Evolutionary conservation across 176 grass and related monocot species (phyloP), one percentile per base, ranked within the genome.

Genomic region (Oryza meridionalis): DNA sequence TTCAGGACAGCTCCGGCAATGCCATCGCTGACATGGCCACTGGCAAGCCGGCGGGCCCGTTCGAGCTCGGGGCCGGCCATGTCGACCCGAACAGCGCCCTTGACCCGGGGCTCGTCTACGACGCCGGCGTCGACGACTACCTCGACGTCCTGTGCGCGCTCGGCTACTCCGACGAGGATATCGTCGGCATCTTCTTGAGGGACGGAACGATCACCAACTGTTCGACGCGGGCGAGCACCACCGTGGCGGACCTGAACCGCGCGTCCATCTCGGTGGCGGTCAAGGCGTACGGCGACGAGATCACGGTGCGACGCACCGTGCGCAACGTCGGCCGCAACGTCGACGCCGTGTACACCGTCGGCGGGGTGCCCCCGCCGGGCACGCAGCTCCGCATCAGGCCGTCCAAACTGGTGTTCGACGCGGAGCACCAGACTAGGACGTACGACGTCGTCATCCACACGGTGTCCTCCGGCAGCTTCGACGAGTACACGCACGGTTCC

Each of bases 91-190:
- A 82, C 70, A 78, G 71, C 19, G 90, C 90, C 64, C 1, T 78
- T 1, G 81, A 88, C 55, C 90, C 90, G 0, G 90, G 93, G 1
- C 69, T 92, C 19, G 88, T 90, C 14, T 90, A 95, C 53, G 85
- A 90, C 76, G 85, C 87, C 26, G 49, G 33, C 21, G n/a, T 66
- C 5, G 82, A 94, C 0, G 85, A 94, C 15, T 92, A 94, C 53
- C 69, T 88, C 65, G 11, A 82, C 13, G 84, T 94, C 64, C 40
- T 94, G 14, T 92, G 93, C 59, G 83, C 70, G 9, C 82, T 95
- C 38, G 76, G 81, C 6, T 78, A 76, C 67, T 83, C 87, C 64
- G 21, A 43, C 1, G 45, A 86, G 43, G 59, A 65, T 70, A 63
- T 86, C 50, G 84, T 72, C 68, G 72, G 40, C 70, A 72, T 80